Evolutionary conservation across 345 rosid genomes (phyloP).

Genomic region (Aquilaria sinensis): DNA sequence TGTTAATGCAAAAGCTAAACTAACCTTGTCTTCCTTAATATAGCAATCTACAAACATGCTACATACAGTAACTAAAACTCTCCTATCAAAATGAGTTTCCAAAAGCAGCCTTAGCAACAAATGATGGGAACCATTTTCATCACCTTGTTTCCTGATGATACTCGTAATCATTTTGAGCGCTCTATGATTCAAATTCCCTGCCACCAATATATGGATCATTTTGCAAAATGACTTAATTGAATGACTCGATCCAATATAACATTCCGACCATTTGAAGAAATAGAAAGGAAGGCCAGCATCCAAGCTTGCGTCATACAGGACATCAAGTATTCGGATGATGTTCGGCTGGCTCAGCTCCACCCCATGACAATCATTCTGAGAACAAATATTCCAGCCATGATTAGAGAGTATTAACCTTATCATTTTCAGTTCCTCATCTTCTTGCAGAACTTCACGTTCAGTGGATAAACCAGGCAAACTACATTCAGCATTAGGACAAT

Average conservation of each 20-base stretch:
- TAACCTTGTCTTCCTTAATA: slow-evolving; percentile 25
- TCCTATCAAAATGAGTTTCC: slow-evolving; percentile 28
- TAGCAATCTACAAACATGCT: slow-evolving; percentile 39
- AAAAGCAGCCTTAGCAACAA: slow-evolving; percentile 22
- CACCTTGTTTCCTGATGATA: slow-evolving; percentile 20
- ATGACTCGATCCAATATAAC: slow-evolving; percentile 23
- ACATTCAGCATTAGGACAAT: too few species aligned
- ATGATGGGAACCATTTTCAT: slow-evolving; percentile 21
- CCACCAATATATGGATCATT: slow-evolving; percentile 36
- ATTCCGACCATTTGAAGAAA: slow-evolving; percentile 37
- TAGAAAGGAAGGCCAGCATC: slow-evolving; percentile 36
- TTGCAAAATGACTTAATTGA: slow-evolving; percentile 19
- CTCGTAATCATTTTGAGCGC: slow-evolving; percentile 27
- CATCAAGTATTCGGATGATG: slow-evolving; percentile 23
- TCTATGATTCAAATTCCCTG: slow-evolving; percentile 33
- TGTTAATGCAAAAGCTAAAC: slow-evolving; percentile 23
- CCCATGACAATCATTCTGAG: slow-evolving; percentile 7
- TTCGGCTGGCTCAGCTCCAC: slow-evolving; percentile 24
- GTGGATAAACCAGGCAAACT: not conserved
- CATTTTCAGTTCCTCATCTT: slow-evolving; percentile 5
- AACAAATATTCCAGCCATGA: slow-evolving; percentile 19
- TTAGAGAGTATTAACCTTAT: slow-evolving; percentile 16
- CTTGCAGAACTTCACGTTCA: not conserved
- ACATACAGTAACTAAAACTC: slow-evolving; percentile 25
- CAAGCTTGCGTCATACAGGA: slow-evolving; percentile 29